Percentiles rank a stretch among this genome's conserved stretches.
These are phyloP conservation scores for Syzygium syzygioides DNA, from an alignment of 441 rosid species.

Conservation along the genomic window DNA sequence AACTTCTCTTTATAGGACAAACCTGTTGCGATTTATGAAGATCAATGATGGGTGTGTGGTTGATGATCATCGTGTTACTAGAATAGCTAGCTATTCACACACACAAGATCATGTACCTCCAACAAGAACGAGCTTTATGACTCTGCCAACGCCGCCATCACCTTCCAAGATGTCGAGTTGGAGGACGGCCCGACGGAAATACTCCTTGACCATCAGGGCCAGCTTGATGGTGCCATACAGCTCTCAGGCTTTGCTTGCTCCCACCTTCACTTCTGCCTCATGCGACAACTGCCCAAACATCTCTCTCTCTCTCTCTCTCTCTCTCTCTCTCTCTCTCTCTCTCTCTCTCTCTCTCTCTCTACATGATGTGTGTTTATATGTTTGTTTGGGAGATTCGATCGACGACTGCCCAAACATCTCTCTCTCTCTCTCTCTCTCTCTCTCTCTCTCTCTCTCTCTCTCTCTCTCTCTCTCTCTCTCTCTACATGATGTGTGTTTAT, in stretches of 20 bases:
- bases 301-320: too few relatives aligned
- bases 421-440: conserved; percentile 1
- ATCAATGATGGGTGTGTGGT: neutral
- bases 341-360: conserved; percentile 3
- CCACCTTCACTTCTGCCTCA: conserved; percentile 13
- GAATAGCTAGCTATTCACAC: neutral
- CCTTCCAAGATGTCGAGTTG: conserved; percentile 26
- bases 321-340: conserved; percentile 11
- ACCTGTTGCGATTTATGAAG: neutral
- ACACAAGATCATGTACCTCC: conserved; percentile 16
- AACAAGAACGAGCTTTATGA: conserved; percentile 23
- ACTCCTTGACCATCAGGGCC: neutral
- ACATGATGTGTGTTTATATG: too few relatives aligned
- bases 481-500: neutral
- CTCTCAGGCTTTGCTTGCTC: conserved; percentile 15
- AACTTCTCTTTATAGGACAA: conserved; percentile 22
- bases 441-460: conserved; percentile 16
- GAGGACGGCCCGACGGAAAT: neutral
- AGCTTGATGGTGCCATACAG: conserved; percentile 8
- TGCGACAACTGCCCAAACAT: conserved; percentile 15
- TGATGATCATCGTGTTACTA: too few relatives aligned
- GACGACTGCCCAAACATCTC: conserved; percentile 16
- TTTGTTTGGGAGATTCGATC: too few relatives aligned
- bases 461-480: neutral
- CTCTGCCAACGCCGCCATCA: conserved; percentile 41